Base-by-base conservation (phyloP, 1,284 basidiomycete species). In the Sporisorium exsertum region DNA sequence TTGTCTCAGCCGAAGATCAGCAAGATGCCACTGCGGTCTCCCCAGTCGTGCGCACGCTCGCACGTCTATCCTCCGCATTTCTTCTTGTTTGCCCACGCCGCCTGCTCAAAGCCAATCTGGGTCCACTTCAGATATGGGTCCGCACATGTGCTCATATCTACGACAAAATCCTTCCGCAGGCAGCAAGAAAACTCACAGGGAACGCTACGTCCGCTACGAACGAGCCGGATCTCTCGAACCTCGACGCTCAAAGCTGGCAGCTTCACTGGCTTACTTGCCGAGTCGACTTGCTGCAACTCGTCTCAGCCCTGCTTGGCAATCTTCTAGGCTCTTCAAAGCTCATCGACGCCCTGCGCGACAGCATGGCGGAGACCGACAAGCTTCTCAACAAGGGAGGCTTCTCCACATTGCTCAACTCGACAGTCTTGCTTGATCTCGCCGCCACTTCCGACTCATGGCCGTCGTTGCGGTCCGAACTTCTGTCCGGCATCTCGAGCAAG, bases 201-300 rank as follows among this genome's bases (percentile, higher is more conserved):
- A 24, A 56, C n/a, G 49, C 43, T 3, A 27, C 53, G 2, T 16
- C 26, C 13, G 51, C 10, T 32, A 8, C 49, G 2, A 24, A 33
- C 16, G 57, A 58, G 29, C 47, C 54, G 32, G 58, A 61, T 13
- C 26, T 61, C 5, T 27, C 50, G 20, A 16, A 52, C 16, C 35
- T 72, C 4, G 33, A 51, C n/a, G 37, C 53, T 20, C 22, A 52
- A 2, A 57, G 52, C 57, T 72, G 64, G 70, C 70, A 72, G 50
- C 57, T 66, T 16, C 57, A 63, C 47, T 72, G 70, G 70, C 50
- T 72, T 24, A 72, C 64, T 18, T 63, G 64, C 50, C 64, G 64
- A 29, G 64, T 72, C 32, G 70, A 72, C 47, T 15, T 67, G 58
- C 49, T 66, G 20, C 64, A 66, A 40, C 68, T 71, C 8, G 43